Conservation (phyloP, 306 rosid genomes). For the Sicyos edulis region DNA sequence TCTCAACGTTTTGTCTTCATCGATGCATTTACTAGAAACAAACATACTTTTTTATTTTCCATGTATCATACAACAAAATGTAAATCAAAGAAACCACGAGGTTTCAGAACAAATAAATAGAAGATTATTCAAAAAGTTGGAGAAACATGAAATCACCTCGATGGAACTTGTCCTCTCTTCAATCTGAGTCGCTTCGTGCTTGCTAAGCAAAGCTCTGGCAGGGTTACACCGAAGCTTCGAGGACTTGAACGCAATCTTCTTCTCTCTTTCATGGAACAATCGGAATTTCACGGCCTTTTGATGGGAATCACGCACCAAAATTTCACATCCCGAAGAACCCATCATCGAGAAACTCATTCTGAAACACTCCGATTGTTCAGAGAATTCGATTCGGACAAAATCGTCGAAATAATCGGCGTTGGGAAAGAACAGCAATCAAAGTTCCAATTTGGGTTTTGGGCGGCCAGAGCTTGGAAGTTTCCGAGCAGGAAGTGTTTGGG, state of each 20-base stretch:
- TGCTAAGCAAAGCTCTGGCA: slow-evolving; percentile 29
- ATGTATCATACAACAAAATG: not conserved
- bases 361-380: slow-evolving; percentile 11
- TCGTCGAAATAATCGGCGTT: not conserved
- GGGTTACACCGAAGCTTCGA: slow-evolving; percentile 26
- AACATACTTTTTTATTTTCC: not conserved
- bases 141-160: slow-evolving; percentile 40
- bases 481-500: not conserved
- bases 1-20: slow-evolving; percentile 8
- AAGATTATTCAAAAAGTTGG: not conserved
- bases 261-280: slow-evolving; percentile 22
- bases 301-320: slow-evolving; percentile 27
- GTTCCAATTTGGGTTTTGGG: not conserved
- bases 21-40: not conserved
- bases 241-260: slow-evolving; percentile 31
- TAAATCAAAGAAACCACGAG: slow-evolving; percentile 9
- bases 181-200: slow-evolving; percentile 36
- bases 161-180: slow-evolving; percentile 71
- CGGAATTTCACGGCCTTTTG: slow-evolving; percentile 31
- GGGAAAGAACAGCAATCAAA: not conserved
- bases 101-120: slow-evolving; percentile 13
- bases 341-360: slow-evolving; percentile 48
- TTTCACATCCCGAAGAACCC: slow-evolving; percentile 41
- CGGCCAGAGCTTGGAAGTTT: not conserved
- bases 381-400: slow-evolving; percentile 8